Percentiles rank a stretch among this genome's conserved stretches.
phyloP scores from a whole-genome alignment of 257 asterid species.

The Solanum arcanum region DNA sequence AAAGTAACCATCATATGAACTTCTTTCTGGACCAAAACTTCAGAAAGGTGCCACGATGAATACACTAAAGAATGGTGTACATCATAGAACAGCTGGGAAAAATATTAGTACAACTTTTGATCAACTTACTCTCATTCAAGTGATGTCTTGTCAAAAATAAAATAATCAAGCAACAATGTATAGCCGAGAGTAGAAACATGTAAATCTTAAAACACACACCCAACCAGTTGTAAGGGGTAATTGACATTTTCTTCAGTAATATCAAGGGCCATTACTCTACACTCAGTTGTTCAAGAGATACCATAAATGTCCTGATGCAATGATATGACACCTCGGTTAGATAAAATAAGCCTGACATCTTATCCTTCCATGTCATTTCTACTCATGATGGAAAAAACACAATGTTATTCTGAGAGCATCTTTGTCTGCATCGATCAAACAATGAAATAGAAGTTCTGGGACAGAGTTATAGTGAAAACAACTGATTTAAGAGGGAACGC shows the following conservation, averaged over 20 bases:
- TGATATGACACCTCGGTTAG: neutral
- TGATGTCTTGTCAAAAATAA: neutral
- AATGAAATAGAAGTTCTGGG: neutral
- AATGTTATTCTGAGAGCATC: neutral
- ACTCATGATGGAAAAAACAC: neutral
- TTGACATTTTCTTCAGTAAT: neutral
- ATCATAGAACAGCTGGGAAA: neutral
- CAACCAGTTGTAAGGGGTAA: neutral
- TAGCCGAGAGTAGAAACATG: neutral
- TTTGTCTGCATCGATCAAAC: neutral
- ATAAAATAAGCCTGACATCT: neutral
- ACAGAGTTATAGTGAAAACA: neutral
- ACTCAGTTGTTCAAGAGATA: neutral
- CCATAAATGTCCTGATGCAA: neutral
- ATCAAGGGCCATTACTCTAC: neutral
- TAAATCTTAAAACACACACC: neutral
- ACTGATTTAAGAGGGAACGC: neutral
- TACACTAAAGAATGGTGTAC: neutral
- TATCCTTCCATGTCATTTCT: neutral
- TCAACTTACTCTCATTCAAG: neutral
- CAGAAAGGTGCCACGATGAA: neutral
- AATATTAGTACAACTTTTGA: neutral
- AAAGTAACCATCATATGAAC: neutral
- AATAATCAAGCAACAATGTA: neutral
- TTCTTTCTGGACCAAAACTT: neutral